Percentiles rank a stretch among this genome's conserved stretches.
These are phyloP conservation scores for Cordia subcordata DNA, from an alignment of 257 asterid genomes.

Conservation along the genomic window DNA sequence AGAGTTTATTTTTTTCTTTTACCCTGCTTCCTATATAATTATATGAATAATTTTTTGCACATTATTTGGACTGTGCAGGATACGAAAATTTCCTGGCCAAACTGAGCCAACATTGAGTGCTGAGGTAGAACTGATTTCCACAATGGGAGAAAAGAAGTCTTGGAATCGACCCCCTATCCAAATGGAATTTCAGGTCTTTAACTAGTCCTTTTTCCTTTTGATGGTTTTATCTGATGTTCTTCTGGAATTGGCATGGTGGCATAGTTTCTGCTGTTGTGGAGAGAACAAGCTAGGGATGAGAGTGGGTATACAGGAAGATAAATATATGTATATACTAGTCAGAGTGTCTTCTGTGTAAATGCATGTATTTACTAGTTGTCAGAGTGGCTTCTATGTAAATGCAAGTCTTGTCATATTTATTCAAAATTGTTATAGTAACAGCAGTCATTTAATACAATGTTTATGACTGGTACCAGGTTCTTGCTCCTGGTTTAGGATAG, in stretches of 20 bases:
- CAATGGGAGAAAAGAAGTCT: constrained; percentile 92
- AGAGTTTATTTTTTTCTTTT: not conserved
- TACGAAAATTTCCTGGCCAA: constrained; percentile 97
- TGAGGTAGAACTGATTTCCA: constrained; percentile 94
- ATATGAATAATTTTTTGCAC: not conserved
- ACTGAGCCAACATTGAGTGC: constrained; percentile 98
- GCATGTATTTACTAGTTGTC: not conserved
- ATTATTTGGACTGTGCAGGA: constrained; percentile 43
- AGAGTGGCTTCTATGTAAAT: not conserved
- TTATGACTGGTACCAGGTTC: too few relatives aligned
- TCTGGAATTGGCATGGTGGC: too few relatives aligned
- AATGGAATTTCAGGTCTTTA: constrained; percentile 96
- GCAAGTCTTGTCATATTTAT: not conserved
- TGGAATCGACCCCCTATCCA: constrained; percentile 99
- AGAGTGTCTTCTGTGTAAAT: not conserved
- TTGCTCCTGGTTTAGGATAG: too few relatives aligned
- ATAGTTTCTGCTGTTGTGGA: not conserved
- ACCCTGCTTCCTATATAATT: not conserved
- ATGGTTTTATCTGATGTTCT: not conserved
- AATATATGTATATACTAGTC: too few relatives aligned
- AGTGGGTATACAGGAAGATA: not conserved
- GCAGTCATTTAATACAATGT: too few relatives aligned
- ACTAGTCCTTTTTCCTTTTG: constrained; percentile 3
- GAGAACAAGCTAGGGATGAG: not conserved
- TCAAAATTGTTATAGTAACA: too few relatives aligned